Evolutionary conservation across 139 green algal species (phyloP).

Genomic region (Marvania coccoides): DNA sequence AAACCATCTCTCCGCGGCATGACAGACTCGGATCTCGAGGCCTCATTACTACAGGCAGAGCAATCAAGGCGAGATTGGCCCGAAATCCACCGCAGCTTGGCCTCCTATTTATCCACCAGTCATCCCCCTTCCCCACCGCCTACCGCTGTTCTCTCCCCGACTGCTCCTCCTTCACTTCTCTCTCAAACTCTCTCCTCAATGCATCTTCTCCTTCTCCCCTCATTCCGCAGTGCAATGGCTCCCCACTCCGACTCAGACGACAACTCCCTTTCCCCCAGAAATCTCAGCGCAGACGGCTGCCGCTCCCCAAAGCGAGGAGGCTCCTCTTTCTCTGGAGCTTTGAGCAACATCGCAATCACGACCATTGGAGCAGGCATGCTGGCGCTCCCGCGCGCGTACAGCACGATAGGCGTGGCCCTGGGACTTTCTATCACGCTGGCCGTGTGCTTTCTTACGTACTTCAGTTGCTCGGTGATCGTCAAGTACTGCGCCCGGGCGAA

Average conservation of each 20-base stretch:
- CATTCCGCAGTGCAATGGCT: not conserved
- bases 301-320: not conserved
- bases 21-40: no score
- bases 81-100: no score
- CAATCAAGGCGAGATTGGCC: no score
- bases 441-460: not conserved
- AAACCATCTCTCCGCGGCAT: no score
- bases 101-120: no score
- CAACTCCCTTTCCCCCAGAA: not conserved
- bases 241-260: not conserved
- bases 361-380: constrained; percentile 17
- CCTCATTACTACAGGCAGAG: no score
- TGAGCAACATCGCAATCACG: constrained; percentile 6
- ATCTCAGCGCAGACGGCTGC: not conserved
- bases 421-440: not conserved
- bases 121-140: no score
- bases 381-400: constrained; percentile 3
- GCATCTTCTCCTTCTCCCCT: not conserved
- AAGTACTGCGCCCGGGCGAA: not conserved
- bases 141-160: no score
- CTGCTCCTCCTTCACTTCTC: not conserved
- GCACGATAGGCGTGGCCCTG: not conserved
- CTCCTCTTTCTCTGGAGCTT: not conserved
- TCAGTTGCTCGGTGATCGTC: not conserved
- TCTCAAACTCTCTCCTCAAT: not conserved